phyloP scores from a whole-genome alignment of 768 basidiomycete genomes.

The Pleurotus platypus region DNA sequence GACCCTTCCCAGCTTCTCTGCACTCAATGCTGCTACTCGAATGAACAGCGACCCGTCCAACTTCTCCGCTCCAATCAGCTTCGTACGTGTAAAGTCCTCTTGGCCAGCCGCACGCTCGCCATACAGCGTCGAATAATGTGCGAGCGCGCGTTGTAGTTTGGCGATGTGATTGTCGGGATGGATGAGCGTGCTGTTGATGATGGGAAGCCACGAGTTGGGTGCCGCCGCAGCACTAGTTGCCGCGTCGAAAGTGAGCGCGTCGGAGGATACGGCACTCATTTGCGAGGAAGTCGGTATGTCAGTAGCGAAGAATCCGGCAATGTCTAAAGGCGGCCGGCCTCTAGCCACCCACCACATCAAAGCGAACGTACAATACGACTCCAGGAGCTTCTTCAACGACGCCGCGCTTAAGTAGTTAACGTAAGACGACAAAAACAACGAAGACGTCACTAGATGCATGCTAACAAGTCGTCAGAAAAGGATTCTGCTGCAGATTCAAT shows the following conservation, averaged over 20 bases:
- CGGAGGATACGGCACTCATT: constrained; percentile 6
- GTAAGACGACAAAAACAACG: constrained; percentile 47
- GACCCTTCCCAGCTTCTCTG: constrained; percentile 35
- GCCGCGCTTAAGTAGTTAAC: constrained; percentile 25
- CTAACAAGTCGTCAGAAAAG: constrained; percentile 24
- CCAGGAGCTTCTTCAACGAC: constrained; percentile 41
- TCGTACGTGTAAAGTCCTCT: constrained; percentile 19
- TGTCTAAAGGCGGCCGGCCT: constrained; percentile 27
- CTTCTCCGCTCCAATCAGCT: constrained; percentile 46
- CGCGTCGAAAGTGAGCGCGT: neutral
- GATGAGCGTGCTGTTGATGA: constrained; percentile 32
- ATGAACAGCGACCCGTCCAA: constrained; percentile 65
- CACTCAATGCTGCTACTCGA: constrained; percentile 50
- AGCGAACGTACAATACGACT: neutral
- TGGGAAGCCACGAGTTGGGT: constrained; percentile 36
- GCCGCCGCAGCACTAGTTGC: constrained; percentile 15
- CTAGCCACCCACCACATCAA: constrained; percentile 24
- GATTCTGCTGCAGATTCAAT: neutral
- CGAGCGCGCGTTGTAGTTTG: constrained; percentile 51
- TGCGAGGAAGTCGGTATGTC: constrained; percentile 12
- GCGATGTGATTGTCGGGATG: constrained; percentile 36
- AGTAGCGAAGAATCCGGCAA: constrained; percentile 24
- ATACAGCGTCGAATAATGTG: constrained; percentile 40
- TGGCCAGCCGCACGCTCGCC: constrained; percentile 27
- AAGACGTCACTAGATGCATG: constrained; percentile 57